Percentiles rank a stretch among this genome's conserved stretches.
phyloP scores from a whole-genome alignment of 345 rosid genomes.

The Populus euphratica region DNA sequence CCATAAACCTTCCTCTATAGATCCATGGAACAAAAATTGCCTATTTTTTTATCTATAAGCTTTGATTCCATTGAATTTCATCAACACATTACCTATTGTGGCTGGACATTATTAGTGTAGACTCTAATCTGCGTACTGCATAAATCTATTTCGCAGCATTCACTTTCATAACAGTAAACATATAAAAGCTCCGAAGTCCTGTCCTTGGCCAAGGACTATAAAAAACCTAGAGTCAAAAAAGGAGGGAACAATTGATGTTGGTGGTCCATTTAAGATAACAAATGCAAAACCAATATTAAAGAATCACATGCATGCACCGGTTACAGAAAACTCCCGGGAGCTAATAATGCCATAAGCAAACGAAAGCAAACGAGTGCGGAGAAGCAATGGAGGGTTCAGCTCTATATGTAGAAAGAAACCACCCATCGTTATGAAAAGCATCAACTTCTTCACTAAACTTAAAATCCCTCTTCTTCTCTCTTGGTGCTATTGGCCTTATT shows the following conservation, averaged over 20 bases:
- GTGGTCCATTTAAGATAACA: not conserved
- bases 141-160: no score
- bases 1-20: no score
- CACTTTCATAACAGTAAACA: no score
- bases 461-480: constrained; percentile 44
- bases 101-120: no score
- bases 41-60: no score
- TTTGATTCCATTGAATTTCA: no score
- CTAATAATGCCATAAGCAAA: not conserved
- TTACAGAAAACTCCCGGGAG: not conserved
- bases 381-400: not conserved
- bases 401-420: constrained; percentile 25
- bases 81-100: no score
- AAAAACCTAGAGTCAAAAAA: not conserved
- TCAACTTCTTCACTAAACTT: constrained; percentile 59
- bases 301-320: not conserved
- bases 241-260: not conserved
- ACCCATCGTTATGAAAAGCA: constrained; percentile 64
- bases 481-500: constrained; percentile 53
- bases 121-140: no score
- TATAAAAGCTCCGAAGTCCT: not conserved
- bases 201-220: not conserved
- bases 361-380: not conserved
- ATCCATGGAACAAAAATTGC: no score
- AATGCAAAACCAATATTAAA: not conserved